These are phyloP conservation scores for Alternaria hordeiaustralica DNA, from an alignment of 2,329 filamentous ascomycete genomes.

Conservation along the genomic window DNA sequence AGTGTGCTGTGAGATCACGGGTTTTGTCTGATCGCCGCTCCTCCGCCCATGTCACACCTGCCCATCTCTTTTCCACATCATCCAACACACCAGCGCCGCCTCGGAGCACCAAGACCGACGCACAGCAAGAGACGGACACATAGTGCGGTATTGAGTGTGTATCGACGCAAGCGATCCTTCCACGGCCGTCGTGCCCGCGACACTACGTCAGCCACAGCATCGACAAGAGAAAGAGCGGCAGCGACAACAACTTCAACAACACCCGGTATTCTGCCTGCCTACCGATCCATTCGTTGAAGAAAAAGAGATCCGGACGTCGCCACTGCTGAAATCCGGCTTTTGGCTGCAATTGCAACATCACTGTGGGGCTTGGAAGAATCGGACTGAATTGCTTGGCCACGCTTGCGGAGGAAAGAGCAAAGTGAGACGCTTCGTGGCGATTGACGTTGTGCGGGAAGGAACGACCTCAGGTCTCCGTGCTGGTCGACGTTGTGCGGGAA, in stretches of 20 bases:
- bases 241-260: conserved; percentile 2
- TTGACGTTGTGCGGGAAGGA: conserved; percentile 34
- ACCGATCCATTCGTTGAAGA: not conserved
- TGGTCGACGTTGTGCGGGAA: conserved; percentile 33
- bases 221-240: conserved; percentile 19
- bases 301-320: not conserved
- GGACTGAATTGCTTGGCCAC: conserved; percentile 14
- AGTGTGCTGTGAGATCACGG: conserved; percentile 39
- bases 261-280: not conserved
- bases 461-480: conserved; percentile 13
- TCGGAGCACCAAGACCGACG: conserved; percentile 5
- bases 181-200: conserved; percentile 25
- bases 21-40: conserved; percentile 26
- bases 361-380: conserved; percentile 6
- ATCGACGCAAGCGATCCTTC: conserved; percentile 16
- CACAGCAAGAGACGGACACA: conserved; percentile 26
- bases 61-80: conserved; percentile 23
- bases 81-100: conserved; percentile 15
- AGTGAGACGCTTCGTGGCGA: conserved; percentile 7
- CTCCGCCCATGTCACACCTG: conserved; percentile 33
- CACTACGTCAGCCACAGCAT: conserved; percentile 35
- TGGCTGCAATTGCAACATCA: conserved; percentile 1
- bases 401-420: conserved; percentile 23
- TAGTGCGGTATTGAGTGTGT: conserved; percentile 14
- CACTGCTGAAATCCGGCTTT: not conserved